Percentiles rank a stretch among this genome's conserved stretches.
Conservation (phyloP, 208 protist species). For the Naegleria fowleri region DNA sequence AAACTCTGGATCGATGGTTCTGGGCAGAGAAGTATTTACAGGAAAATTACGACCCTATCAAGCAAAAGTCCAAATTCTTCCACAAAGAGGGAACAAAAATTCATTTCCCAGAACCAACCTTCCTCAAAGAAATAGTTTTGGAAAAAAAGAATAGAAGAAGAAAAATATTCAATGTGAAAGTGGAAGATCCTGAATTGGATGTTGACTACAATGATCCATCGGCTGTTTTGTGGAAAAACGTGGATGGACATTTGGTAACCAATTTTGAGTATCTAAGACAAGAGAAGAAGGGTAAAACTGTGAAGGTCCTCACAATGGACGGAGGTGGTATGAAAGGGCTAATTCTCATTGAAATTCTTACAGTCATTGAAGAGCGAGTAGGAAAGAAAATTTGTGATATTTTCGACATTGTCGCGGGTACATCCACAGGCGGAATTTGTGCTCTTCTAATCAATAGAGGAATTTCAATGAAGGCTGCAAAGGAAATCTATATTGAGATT, state of each 20-base stretch:
- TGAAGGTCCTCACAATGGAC: conserved; percentile 30
- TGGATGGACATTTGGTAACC: not conserved
- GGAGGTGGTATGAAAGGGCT: conserved; percentile 37
- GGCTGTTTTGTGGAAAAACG: not conserved
- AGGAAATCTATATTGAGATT: not conserved
- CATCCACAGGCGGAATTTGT: not conserved
- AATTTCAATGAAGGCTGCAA: not conserved
- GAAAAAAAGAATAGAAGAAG: not conserved
- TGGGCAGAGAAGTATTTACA: not conserved
- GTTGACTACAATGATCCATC: not conserved
- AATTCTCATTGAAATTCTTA: conserved; percentile 21
- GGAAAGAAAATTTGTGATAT: not conserved
- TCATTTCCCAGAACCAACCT: not conserved
- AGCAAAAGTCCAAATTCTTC: not conserved
- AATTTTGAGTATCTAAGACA: not conserved
- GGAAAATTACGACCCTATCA: not conserved
- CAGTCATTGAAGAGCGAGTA: conserved; percentile 2
- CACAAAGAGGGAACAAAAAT: not conserved
- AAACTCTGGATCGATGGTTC: not conserved
- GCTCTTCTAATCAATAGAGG: not conserved
- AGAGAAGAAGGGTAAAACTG: not conserved
- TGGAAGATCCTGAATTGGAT: not conserved
- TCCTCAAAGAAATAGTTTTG: not conserved
- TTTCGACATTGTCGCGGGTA: not conserved
- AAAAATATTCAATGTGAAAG: not conserved